phyloP scores from a whole-genome alignment of 2,329 filamentous ascomycete species.

The Aurifilum marmelostoma region DNA sequence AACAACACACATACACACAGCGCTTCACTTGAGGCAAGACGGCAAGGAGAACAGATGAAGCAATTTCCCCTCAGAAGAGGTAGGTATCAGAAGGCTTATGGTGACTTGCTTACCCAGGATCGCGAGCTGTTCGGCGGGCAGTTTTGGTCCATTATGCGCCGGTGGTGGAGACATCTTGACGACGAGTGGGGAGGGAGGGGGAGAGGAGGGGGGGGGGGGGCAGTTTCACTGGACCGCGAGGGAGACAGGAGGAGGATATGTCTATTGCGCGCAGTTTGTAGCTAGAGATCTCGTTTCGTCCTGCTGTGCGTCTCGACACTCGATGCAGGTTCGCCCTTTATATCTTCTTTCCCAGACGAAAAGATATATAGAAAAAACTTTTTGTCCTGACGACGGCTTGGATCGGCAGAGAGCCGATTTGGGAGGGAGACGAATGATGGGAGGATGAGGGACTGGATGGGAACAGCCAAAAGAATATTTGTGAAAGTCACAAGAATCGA shows the following conservation, averaged over 20 bases:
- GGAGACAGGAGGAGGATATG: slow-evolving; percentile 15
- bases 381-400: slow-evolving; percentile 3
- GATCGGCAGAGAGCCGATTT: slow-evolving; percentile 15
- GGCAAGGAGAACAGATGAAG: no score
- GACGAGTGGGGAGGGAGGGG: no score
- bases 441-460: not conserved
- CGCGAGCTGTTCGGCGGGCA: slow-evolving; percentile 76
- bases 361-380: not conserved
- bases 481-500: not conserved
- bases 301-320: slow-evolving; percentile 18
- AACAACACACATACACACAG: slow-evolving; percentile 1
- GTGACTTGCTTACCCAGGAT: slow-evolving; percentile 69
- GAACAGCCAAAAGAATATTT: not conserved
- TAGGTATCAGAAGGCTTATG: slow-evolving; percentile 10
- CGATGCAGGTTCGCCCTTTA: not conserved
- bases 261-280: slow-evolving; percentile 24
- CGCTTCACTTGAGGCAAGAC: slow-evolving; percentile 26
- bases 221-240: slow-evolving; percentile 22
- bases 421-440: not conserved
- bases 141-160: slow-evolving; percentile 53
- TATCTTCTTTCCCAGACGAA: slow-evolving; percentile 6
- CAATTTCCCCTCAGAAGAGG: slow-evolving; percentile 27
- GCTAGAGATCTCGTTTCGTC: slow-evolving; percentile 19
- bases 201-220: slow-evolving; percentile 5
- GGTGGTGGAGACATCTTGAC: slow-evolving; percentile 30